Base-by-base conservation (phyloP, 306 rosid genomes). In the Lathyrus tuberosus region DNA sequence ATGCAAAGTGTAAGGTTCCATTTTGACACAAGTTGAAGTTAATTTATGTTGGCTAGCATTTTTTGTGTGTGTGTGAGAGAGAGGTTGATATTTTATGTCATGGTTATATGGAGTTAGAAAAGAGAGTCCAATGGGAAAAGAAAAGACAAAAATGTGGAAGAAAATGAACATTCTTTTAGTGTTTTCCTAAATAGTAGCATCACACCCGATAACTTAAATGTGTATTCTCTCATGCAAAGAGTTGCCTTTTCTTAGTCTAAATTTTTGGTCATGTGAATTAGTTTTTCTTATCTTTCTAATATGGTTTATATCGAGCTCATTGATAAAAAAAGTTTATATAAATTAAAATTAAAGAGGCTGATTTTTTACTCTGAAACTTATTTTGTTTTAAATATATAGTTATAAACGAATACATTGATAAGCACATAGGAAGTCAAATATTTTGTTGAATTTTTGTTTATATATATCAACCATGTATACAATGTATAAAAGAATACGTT, bases 81-180 rank as follows among this genome's bases (percentile, higher is more conserved):
- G n/a, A n/a, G 56, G 54, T 64, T 60, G 60, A 30, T 41, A 11
- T 49, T 44, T 22, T 18, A 28, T 42, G 74, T 68, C 37, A 41
- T 41, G 71, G 62, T 24, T 47, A 20, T 44, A 75, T 72, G 71
- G 69, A 31, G 22, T 62, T 62, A 63, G 76, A 61, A 40, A 62
- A 72, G 71, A 68, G 62, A 79, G 70, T 58, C 31, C 64, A 20
- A 16, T 28, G 47, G 80, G 80, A 58, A 76, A 79, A 33, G 75
- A 68, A 71, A 16, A 40, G 56, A 20, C 60, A 43, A 31, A 53
- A 56, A 76, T 60, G 28, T 74, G 75, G 37, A 58, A 58, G 62
- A 62, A 71, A 63, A 7, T 43, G 33, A 18, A 6, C 76, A 80
- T 77, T 75, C 76, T 60, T 66, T 80, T 31, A 22, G 78, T 84